Conservation (phyloP, 73 alveolate genomes). For the Tetrahymena thermophila region DNA sequence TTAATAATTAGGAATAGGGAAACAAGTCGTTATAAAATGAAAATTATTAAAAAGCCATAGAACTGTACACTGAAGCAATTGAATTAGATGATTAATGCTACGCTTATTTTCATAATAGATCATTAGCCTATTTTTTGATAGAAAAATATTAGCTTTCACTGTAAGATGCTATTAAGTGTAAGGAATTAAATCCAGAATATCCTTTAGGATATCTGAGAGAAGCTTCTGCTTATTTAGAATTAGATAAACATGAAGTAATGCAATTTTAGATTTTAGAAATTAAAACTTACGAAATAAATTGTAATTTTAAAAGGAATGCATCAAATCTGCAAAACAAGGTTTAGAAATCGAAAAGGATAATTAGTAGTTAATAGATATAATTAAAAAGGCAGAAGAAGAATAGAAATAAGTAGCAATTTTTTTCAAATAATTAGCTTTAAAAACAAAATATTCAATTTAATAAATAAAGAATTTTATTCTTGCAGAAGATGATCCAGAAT, state of each 20-base stretch:
- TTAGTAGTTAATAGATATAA: constrained; percentile 3
- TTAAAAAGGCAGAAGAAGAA: constrained; percentile 2
- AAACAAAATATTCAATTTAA: background rate
- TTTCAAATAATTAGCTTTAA: background rate
- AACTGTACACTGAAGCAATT: constrained; percentile 66
- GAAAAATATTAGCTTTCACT: constrained; percentile 67
- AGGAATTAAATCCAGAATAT: constrained; percentile 69
- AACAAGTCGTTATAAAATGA: constrained; percentile 71
- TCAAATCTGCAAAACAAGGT: background rate
- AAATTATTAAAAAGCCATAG: constrained; percentile 75
- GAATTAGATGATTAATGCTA: constrained; percentile 26
- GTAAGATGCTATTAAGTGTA: constrained; percentile 67
- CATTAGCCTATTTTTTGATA: constrained; percentile 67
- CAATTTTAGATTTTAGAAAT: background rate
- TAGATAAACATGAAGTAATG: constrained; percentile 51
- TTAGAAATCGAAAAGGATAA: background rate
- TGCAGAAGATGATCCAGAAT: constrained; percentile 57
- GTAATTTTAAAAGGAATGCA: background rate
- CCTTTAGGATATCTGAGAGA: constrained; percentile 62
- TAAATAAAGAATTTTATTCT: constrained; percentile 30
- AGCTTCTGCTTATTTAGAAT: constrained; percentile 59
- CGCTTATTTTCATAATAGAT: constrained; percentile 67
- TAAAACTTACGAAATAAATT: background rate
- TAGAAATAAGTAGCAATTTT: background rate
- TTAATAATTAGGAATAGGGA: constrained; percentile 60